These are phyloP conservation scores for Heritiera littoralis DNA, from an alignment of 345 rosid genomes.

Conservation along the genomic window DNA sequence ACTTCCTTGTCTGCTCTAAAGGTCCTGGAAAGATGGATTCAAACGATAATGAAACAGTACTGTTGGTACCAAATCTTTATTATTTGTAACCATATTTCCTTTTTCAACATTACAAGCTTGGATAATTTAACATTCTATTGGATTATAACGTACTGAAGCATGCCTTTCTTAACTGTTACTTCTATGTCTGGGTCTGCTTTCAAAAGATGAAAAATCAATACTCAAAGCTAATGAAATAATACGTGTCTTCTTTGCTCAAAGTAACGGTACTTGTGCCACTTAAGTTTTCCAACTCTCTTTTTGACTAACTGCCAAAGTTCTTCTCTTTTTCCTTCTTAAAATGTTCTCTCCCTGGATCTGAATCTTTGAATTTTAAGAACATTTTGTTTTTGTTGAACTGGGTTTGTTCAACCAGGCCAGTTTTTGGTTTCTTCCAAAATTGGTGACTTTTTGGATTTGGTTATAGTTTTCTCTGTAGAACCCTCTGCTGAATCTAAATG, in stretches of 20 bases:
- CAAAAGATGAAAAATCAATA: not conserved
- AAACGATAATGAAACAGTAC: not conserved
- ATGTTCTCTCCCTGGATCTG: not conserved
- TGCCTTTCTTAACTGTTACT: slow-evolving; percentile 19
- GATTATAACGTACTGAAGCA: not conserved
- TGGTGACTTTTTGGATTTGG: slow-evolving; percentile 7
- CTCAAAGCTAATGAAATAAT: slow-evolving; percentile 29
- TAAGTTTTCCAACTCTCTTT: slow-evolving; percentile 15
- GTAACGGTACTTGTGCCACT: slow-evolving; percentile 17
- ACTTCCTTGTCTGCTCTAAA: slow-evolving; percentile 28
- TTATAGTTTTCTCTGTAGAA: too few relatives aligned
- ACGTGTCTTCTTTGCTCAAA: slow-evolving; percentile 7
- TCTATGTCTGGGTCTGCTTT: slow-evolving; percentile 13
- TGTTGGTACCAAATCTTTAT: not conserved
- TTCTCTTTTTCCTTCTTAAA: not conserved
- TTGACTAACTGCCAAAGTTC: slow-evolving; percentile 19
- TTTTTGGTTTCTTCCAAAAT: not conserved
- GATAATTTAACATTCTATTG: not conserved
- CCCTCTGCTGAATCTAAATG: not conserved
- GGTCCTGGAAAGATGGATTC: not conserved
- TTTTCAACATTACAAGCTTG: not conserved
- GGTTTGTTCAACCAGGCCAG: not conserved
- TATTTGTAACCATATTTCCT: too few relatives aligned
- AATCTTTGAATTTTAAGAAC: slow-evolving; percentile 17
- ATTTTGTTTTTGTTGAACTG: not conserved